Percentiles rank a stretch among this genome's conserved stretches.
These are phyloP conservation scores for Mortierella sp. DNA, from an alignment of 371 early-diverging fungal species.

Conservation along the genomic window DNA sequence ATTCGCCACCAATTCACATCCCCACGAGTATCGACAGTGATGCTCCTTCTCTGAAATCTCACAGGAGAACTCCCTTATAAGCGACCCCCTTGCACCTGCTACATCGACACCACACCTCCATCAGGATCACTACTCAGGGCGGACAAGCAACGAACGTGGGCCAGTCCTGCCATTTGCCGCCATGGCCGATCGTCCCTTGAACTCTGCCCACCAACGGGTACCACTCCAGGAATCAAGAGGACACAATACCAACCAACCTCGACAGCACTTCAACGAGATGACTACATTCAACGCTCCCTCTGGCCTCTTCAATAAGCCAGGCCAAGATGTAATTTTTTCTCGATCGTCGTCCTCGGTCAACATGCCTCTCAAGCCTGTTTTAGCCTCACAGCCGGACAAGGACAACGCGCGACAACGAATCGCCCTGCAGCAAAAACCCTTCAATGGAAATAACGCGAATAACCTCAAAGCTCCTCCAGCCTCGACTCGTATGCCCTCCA, in stretches of 20 bases:
- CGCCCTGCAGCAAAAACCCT: constrained; percentile 37
- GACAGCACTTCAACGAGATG: neutral
- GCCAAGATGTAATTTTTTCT: constrained; percentile 13
- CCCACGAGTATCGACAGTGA: neutral
- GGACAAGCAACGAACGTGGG: constrained; percentile 2
- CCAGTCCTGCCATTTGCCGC: constrained; percentile 1
- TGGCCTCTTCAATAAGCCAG: constrained; percentile 14
- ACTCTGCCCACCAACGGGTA: constrained; percentile 7
- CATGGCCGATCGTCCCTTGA: constrained; percentile 37
- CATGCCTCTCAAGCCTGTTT: neutral
- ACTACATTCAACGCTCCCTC: neutral
- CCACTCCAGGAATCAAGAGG: constrained; percentile 29
- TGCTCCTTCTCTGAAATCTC: neutral
- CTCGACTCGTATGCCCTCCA: neutral
- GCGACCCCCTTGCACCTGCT: neutral
- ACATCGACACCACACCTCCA: constrained; percentile 6
- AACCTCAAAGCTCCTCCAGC: neutral
- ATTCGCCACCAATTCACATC: constrained; percentile 5
- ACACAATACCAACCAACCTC: neutral
- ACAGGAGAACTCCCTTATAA: neutral
- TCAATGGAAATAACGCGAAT: neutral
- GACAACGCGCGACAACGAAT: constrained; percentile 18
- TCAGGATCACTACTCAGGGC: constrained; percentile 13
- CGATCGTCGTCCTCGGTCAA: neutral
- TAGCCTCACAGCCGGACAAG: constrained; percentile 10